phyloP scores from a whole-genome alignment of 1,139 yeast species.

The Candida albicans region DNA sequence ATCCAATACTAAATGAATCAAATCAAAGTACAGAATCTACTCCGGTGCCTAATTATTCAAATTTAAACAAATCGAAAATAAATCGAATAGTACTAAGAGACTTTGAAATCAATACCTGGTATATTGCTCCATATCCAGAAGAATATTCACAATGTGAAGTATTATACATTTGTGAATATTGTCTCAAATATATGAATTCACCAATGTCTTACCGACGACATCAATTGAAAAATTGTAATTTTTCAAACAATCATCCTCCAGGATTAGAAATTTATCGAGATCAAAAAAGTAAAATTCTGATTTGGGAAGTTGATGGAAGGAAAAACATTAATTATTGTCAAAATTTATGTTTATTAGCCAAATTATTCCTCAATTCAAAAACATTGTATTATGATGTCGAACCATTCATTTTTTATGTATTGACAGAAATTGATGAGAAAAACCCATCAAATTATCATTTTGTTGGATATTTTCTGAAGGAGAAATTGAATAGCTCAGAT shows the following conservation, averaged over 20 bases:
- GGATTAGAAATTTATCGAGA: conserved; percentile 89
- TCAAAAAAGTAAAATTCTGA: conserved; percentile 46
- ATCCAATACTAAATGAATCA: background rate
- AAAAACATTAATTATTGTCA: conserved; percentile 83
- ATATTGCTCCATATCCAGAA: conserved; percentile 90
- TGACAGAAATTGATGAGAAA: conserved; percentile 64
- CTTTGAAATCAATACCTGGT: conserved; percentile 85
- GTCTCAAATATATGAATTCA: conserved; percentile 78
- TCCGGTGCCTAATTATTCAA: conserved; percentile 17
- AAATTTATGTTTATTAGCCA: conserved; percentile 84
- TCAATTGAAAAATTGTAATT: conserved; percentile 61
- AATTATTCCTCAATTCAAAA: conserved; percentile 84
- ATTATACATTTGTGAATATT: conserved; percentile 79
- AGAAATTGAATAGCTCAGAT: conserved; percentile 69
- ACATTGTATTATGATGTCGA: conserved; percentile 93
- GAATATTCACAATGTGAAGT: conserved; percentile 67
- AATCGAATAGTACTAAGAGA: conserved; percentile 66
- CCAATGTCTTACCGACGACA: conserved; percentile 72
- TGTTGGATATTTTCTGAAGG: conserved; percentile 94
- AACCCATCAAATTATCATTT: conserved; percentile 61
- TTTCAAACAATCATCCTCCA: conserved; percentile 69
- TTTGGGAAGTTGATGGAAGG: conserved; percentile 93
- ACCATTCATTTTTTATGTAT: conserved; percentile 85
- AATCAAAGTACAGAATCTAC: conserved; percentile 15
- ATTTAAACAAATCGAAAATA: conserved; percentile 27